A percentile compares a stretch with the other conserved stretches of the same genome.
Evolutionary conservation across 768 basidiomycete species (phyloP).

Genomic region (Sistotremastrum niveocremeum): DNA sequence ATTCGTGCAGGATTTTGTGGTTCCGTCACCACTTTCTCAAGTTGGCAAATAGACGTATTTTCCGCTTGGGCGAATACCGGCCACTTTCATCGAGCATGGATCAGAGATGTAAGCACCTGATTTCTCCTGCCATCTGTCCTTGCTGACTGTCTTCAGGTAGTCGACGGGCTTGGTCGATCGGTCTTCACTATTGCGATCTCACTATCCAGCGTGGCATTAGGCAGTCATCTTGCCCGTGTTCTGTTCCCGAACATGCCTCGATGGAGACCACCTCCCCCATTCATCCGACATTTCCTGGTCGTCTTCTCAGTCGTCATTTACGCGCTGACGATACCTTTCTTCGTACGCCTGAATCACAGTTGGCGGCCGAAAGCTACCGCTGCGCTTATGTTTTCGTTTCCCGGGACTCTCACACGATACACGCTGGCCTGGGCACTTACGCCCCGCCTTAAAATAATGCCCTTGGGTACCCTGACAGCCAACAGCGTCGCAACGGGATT

Average conservation of each 20-base stretch:
- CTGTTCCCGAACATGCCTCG: conserved; percentile 28
- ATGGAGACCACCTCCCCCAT: conserved; percentile 27
- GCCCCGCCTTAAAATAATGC: conserved; percentile 41
- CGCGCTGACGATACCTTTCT: conserved; percentile 61
- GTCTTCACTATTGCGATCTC: conserved; percentile 68
- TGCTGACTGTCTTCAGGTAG: conserved; percentile 36
- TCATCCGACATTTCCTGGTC: conserved; percentile 37
- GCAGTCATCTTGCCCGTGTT: conserved; percentile 42
- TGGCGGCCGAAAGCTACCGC: conserved; percentile 76
- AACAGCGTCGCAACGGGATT: conserved; percentile 76
- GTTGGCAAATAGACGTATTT: conserved; percentile 87
- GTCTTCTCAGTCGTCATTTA: conserved; percentile 51
- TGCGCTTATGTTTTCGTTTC: conserved; percentile 79
- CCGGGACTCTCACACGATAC: conserved; percentile 80
- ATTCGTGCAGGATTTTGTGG: conserved; percentile 70
- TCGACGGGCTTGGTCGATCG: conserved; percentile 76
- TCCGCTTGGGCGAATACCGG: conserved; percentile 67
- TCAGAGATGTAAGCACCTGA: conserved; percentile 49
- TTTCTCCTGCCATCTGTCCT: conserved; percentile 3
- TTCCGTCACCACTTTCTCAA: conserved; percentile 90
- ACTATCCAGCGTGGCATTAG: conserved; percentile 64
- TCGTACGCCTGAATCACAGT: conserved; percentile 52
- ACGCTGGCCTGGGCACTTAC: conserved; percentile 64
- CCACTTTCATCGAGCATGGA: conserved; percentile 40
- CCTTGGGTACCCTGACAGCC: conserved; percentile 67